Conservation (phyloP, 768 basidiomycete genomes). For the Mycena belliarum region DNA sequence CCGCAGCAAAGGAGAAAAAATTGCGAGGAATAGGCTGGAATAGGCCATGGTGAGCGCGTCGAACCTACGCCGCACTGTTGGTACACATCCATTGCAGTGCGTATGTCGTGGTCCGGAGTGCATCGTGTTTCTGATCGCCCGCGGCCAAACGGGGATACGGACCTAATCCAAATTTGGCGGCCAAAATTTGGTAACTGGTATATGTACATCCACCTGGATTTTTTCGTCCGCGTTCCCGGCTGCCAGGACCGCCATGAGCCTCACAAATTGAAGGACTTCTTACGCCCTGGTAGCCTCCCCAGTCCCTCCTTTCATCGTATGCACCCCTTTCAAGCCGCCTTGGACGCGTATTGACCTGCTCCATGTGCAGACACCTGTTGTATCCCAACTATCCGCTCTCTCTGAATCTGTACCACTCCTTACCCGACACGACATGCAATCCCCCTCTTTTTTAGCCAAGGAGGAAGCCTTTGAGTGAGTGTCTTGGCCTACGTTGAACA, state of each 20-base stretch:
- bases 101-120: background rate
- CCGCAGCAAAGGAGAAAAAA: no score
- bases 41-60: no score
- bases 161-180: background rate
- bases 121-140: background rate
- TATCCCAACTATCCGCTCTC: slow-evolving; percentile 5
- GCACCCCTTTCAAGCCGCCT: background rate
- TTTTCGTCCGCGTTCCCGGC: background rate
- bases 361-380: background rate
- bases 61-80: no score
- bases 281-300: background rate
- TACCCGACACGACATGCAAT: slow-evolving; percentile 29
- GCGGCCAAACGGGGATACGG: background rate
- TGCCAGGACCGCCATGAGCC: background rate
- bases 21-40: no score
- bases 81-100: background rate
- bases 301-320: slow-evolving; percentile 2
- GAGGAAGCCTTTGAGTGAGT: slow-evolving; percentile 38
- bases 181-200: no score
- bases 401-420: slow-evolving; percentile 6
- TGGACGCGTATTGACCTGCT: background rate
- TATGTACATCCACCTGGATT: background rate
- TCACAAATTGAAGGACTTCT: slow-evolving; percentile 2
- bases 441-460: slow-evolving; percentile 33
- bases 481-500: background rate